These are phyloP conservation scores for Hondaea fermentalgiana DNA, from an alignment of 108 stramenopile genomes.

Conservation along the genomic window DNA sequence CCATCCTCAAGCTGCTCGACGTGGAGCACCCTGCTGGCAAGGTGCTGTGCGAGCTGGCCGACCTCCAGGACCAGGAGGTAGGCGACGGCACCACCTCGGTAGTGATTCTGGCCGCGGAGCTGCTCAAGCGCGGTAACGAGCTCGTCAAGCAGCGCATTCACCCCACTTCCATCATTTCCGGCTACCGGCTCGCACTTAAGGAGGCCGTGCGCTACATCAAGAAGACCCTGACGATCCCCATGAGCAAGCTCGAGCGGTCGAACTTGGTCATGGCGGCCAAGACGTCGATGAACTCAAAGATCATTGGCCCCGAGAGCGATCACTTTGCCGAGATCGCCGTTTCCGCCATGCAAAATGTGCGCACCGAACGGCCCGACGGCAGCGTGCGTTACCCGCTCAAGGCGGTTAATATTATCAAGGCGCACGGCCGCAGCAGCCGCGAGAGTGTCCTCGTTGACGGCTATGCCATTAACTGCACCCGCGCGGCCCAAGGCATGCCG, in stretches of 20 bases:
- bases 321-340: slow-evolving; percentile 92
- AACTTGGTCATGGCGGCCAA: slow-evolving; percentile 88
- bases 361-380: slow-evolving; percentile 15
- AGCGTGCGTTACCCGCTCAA: slow-evolving; percentile 76
- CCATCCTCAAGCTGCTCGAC: slow-evolving; percentile 89
- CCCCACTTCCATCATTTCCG: slow-evolving; percentile 93
- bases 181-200: slow-evolving; percentile 89
- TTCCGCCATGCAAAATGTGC: slow-evolving; percentile 81
- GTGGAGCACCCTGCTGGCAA: slow-evolving; percentile 99
- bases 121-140: slow-evolving; percentile 85
- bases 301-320: slow-evolving; percentile 82
- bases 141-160: slow-evolving; percentile 74
- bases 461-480: slow-evolving; percentile 84
- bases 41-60: slow-evolving; percentile 72
- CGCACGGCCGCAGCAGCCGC: slow-evolving; percentile 87
- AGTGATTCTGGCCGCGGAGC: slow-evolving; percentile 90
- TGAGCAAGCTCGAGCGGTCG: slow-evolving; percentile 63
- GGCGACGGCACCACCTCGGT: slow-evolving; percentile 98
- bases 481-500: slow-evolving; percentile 96
- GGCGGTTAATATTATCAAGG: slow-evolving; percentile 97
- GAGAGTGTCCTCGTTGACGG: slow-evolving; percentile 86
- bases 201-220: slow-evolving; percentile 91
- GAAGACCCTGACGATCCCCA: slow-evolving; percentile 71
- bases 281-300: slow-evolving; percentile 91
- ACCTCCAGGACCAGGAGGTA: slow-evolving; percentile 95